A percentile compares a stretch with the other conserved stretches of the same genome.
Conservation (phyloP, 169 alveolate genomes). For the Blepharisma undulans region DNA sequence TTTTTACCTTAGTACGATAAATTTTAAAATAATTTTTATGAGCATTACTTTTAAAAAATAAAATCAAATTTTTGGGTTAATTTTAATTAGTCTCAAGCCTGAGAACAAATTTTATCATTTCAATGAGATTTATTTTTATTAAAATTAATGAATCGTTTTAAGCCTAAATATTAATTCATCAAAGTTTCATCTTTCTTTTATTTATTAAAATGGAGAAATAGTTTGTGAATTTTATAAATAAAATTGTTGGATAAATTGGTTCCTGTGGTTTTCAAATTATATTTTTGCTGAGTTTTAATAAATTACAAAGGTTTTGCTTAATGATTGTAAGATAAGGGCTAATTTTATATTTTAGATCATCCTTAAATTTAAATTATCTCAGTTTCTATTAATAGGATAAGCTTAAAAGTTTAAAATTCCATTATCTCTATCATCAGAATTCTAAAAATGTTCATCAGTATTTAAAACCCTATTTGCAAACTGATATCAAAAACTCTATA, state of each 20-base stretch:
- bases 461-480: not conserved
- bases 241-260: not conserved
- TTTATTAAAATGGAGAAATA: not conserved
- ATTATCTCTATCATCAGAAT: not conserved
- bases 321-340: not conserved
- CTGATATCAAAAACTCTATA: not conserved
- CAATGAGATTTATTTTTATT: not conserved
- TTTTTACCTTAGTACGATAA: too few relatives aligned
- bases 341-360: too few relatives aligned
- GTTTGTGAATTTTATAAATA: too few relatives aligned
- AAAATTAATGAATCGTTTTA: too few relatives aligned
- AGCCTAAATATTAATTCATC: not conserved
- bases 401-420: too few relatives aligned
- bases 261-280: too few relatives aligned
- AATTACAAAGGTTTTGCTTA: not conserved
- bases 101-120: too few relatives aligned
- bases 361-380: not conserved
- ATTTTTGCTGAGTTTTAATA: too few relatives aligned
- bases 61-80: too few relatives aligned
- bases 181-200: not conserved
- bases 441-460: not conserved
- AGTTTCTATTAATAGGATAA: too few relatives aligned
- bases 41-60: not conserved
- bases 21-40: too few relatives aligned
- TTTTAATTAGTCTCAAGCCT: too few relatives aligned